Evolutionary conservation across 345 rosid species (phyloP), one percentile per base, ranked within the genome.

Genomic region (Populus alba): DNA sequence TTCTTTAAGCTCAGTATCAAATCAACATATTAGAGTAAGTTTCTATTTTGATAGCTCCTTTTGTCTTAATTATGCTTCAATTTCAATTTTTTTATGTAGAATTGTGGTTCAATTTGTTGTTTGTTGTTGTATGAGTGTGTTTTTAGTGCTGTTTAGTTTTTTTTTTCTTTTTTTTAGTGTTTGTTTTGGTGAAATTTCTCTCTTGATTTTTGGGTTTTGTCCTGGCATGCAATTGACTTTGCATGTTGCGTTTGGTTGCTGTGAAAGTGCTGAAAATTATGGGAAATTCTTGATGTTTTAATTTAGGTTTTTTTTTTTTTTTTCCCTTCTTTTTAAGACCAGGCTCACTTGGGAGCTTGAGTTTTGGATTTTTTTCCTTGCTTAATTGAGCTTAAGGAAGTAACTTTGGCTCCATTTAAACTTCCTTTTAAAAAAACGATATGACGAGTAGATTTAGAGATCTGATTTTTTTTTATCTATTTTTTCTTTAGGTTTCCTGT

Each of bases 241-340:
- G 27, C 16, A 47, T 75, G 53, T 57, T 75, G 66, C 68, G 79
- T 77, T 79, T 77, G 78, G 74, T 37, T 72, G 57, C 67, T 65
- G 65, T 33, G 65, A 70, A 77, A 75, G 67, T 80, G 75, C 57
- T 10, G 72, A 55, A 81, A 70, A 68, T 59, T 20, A 53, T 62
- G 73, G 8, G 29, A 12, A 59, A 49, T 12, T 66, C 72, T 53
- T 75, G 66, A 33, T 68, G 11, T 71, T 82, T 68, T 35, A 66
- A 45, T 80, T 61, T 70, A 53, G 61, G 9, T 20, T 39, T 51
- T 63, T 62, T 23, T 70, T 49, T 4, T 65, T 63, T 62, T 23
- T 70, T 49, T 4, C 55, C 33, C 18, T 27, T 69, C 22, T 41
- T 17, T 75, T 75, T 22, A 22, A 8, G 38, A 31, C 38, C 17